phyloP scores from a whole-genome alignment of 1,284 basidiomycete genomes.

The Heliocybe sulcata region DNA sequence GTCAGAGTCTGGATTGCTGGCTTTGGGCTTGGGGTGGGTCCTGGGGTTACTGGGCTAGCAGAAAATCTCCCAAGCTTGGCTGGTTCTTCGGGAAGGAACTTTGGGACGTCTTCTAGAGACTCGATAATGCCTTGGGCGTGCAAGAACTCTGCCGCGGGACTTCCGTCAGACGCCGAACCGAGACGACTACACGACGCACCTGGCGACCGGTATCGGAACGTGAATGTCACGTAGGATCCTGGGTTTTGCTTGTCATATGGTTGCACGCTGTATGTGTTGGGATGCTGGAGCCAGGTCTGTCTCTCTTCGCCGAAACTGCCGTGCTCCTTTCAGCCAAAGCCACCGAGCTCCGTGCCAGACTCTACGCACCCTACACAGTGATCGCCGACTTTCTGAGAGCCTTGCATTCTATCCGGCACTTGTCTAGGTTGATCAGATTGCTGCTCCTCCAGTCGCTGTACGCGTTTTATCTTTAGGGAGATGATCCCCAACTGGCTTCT shows the following conservation, averaged over 20 bases:
- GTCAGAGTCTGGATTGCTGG: neutral
- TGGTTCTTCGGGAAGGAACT: neutral
- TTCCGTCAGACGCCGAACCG: neutral
- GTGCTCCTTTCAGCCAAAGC: constrained; percentile 4
- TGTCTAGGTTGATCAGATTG: neutral
- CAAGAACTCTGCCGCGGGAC: neutral
- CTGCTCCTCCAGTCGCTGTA: constrained; percentile 21
- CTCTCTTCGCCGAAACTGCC: constrained; percentile 39
- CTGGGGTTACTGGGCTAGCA: neutral
- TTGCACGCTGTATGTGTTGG: constrained; percentile 42
- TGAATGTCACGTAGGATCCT: constrained; percentile 48
- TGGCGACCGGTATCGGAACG: constrained; percentile 45
- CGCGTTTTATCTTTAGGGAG: constrained; percentile 47
- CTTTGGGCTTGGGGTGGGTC: constrained; percentile 1
- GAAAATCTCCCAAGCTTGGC: neutral
- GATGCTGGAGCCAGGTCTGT: constrained; percentile 28
- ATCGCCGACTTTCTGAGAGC: constrained; percentile 28
- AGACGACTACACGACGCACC: constrained; percentile 22
- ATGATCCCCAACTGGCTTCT: constrained; percentile 43
- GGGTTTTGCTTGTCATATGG: constrained; percentile 30
- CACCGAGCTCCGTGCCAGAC: constrained; percentile 1
- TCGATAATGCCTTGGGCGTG: neutral
- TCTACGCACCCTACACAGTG: constrained; percentile 30
- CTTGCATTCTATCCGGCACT: constrained; percentile 16
- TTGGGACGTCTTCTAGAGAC: neutral